phyloP scores from a whole-genome alignment of 2,329 filamentous ascomycete genomes.

The Daldinia eschscholtzii region DNA sequence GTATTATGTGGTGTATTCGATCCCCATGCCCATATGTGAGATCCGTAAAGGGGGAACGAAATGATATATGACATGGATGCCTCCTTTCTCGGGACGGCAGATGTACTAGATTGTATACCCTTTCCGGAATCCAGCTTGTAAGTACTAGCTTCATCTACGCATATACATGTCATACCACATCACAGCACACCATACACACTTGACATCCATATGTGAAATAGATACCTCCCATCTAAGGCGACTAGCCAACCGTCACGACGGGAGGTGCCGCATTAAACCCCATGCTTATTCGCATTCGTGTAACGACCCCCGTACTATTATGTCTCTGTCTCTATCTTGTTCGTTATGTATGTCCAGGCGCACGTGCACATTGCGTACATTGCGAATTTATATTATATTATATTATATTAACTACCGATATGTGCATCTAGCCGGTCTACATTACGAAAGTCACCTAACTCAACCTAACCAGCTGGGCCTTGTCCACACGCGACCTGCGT shows the following conservation, averaged over 20 bases:
- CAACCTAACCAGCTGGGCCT: not conserved
- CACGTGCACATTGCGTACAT: not conserved
- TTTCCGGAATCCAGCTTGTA: not conserved
- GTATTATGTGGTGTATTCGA: not conserved
- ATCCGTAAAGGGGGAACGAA: slow-evolving; percentile 14
- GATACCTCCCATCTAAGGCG: too few species aligned
- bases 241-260: slow-evolving; percentile 11
- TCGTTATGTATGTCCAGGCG: too few species aligned
- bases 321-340: not conserved
- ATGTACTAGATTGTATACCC: not conserved
- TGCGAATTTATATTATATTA: not conserved
- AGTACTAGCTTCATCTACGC: not conserved
- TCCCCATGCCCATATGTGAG: slow-evolving; percentile 24
- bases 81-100: not conserved
- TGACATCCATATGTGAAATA: not conserved
- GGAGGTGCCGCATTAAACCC: slow-evolving; percentile 34
- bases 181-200: not conserved
- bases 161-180: not conserved
- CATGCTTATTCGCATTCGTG: slow-evolving; percentile 17
- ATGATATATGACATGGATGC: slow-evolving; percentile 25
- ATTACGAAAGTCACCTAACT: not conserved
- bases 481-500: slow-evolving; percentile 1
- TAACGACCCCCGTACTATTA: slow-evolving; percentile 18
- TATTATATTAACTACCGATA: not conserved
- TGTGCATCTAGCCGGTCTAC: not conserved